Evolutionary conservation across 2,329 filamentous ascomycete species (phyloP).

Genomic region (Bipolaris cookei): DNA sequence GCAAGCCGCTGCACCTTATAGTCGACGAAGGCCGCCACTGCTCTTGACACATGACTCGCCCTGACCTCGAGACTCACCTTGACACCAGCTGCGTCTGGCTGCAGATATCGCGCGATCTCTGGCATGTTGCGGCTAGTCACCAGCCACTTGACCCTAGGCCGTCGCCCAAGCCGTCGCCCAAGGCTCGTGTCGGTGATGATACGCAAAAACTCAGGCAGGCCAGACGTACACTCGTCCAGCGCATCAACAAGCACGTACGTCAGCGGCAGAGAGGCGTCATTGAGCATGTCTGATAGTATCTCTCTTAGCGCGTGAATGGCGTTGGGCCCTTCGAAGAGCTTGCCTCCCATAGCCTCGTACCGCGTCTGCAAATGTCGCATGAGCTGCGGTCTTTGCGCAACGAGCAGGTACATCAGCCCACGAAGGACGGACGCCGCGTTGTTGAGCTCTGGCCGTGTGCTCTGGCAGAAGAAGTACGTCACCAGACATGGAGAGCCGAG

Average conservation of each 20-base stretch:
- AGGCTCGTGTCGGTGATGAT: conserved; percentile 5
- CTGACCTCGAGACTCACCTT: conserved; percentile 47
- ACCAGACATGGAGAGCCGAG: background rate
- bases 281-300: conserved; percentile 52
- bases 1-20: conserved; percentile 36
- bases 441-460: conserved; percentile 46
- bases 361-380: no score
- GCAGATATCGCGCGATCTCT: conserved; percentile 46
- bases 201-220: conserved; percentile 6
- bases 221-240: conserved; percentile 18
- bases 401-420: conserved; percentile 53
- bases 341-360: no score
- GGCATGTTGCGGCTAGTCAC: conserved; percentile 53
- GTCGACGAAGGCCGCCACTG: conserved; percentile 43
- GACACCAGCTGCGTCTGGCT: conserved; percentile 15
- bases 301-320: conserved; percentile 46
- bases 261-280: conserved; percentile 32
- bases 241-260: conserved; percentile 19
- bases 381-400: no score
- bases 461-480: conserved; percentile 38
- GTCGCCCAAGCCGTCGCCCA: no score
- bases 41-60: conserved; percentile 35
- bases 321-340: conserved; percentile 52
- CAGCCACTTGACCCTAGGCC: conserved; percentile 21
- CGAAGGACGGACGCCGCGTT: conserved; percentile 51